Conservation (phyloP, 768 basidiomycete species). For the Macrolepiota albuminosa region DNA sequence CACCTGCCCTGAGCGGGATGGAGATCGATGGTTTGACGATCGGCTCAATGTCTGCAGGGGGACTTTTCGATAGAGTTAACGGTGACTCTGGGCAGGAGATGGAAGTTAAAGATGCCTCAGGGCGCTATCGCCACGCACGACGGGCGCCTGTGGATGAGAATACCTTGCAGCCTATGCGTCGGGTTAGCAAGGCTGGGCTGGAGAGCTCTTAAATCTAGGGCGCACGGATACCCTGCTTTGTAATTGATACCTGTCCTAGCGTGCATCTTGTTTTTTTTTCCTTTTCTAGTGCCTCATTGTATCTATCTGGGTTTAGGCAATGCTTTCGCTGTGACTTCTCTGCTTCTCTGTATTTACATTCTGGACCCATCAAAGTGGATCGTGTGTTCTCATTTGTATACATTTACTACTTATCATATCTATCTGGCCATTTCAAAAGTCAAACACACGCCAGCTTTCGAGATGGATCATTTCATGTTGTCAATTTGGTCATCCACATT, state of each 20-base stretch:
- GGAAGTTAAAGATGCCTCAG: conserved; percentile 83
- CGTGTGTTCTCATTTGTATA: background rate
- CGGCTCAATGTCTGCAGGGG: conserved; percentile 33
- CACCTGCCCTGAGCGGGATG: conserved; percentile 25
- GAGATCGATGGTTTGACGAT: conserved; percentile 22
- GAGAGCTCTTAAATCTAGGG: conserved; percentile 49
- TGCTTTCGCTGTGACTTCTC: background rate
- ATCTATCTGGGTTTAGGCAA: background rate
- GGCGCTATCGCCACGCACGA: conserved; percentile 83
- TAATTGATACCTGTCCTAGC: background rate
- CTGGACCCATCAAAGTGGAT: conserved; percentile 3
- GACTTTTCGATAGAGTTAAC: conserved; percentile 38
- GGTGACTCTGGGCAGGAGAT: conserved; percentile 76
- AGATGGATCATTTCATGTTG: background rate
- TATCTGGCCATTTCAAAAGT: background rate
- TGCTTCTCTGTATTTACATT: conserved; percentile 5
- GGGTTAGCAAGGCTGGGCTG: conserved; percentile 91
- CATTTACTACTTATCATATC: conserved; percentile 7
- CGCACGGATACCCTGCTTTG: conserved; percentile 5
- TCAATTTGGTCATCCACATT: background rate
- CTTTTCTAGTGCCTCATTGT: background rate
- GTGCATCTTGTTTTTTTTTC: background rate
- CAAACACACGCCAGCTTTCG: background rate
- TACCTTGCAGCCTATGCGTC: conserved; percentile 83
- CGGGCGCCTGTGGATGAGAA: conserved; percentile 84